Conservation (phyloP, 495 filamentous ascomycete genomes). For the Aspergillus avenaceus region DNA sequence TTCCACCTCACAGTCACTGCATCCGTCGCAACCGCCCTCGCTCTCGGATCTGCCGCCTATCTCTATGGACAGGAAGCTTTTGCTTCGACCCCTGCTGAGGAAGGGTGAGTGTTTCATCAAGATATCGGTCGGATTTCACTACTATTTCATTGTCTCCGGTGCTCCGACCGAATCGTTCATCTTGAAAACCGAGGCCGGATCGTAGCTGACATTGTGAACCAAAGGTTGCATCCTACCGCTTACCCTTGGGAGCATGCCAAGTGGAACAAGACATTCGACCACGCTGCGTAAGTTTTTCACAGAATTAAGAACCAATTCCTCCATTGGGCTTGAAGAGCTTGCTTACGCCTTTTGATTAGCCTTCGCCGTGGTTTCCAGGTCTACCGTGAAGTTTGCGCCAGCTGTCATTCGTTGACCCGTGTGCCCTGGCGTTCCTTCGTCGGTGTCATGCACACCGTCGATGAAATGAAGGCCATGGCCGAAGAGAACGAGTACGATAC, state of each 20-base stretch:
- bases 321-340: constrained; percentile 11
- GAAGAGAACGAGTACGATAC: constrained; percentile 98
- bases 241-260: constrained; percentile 96
- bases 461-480: constrained; percentile 94
- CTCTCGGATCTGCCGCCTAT: constrained; percentile 83
- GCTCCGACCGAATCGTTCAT: constrained; percentile 25
- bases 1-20: constrained; percentile 72
- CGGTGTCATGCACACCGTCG: constrained; percentile 86
- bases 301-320: background rate
- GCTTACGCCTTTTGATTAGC: constrained; percentile 40
- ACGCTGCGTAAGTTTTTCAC: constrained; percentile 70
- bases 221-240: constrained; percentile 80
- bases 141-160: constrained; percentile 18
- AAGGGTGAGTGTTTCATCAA: constrained; percentile 70
- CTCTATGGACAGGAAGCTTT: constrained; percentile 83
- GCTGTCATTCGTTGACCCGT: constrained; percentile 93
- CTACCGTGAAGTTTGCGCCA: constrained; percentile 96
- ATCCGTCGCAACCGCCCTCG: constrained; percentile 74
- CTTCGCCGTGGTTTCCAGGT: constrained; percentile 99
- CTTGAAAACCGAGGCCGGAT: constrained; percentile 4
- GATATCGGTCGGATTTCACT: constrained; percentile 11
- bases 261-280: constrained; percentile 93
- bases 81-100: constrained; percentile 90
- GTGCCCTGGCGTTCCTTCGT: constrained; percentile 92
- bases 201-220: constrained; percentile 11